Evolutionary conservation across 2,329 filamentous ascomycete species (phyloP).

Genomic region (Botryotinia calthae): DNA sequence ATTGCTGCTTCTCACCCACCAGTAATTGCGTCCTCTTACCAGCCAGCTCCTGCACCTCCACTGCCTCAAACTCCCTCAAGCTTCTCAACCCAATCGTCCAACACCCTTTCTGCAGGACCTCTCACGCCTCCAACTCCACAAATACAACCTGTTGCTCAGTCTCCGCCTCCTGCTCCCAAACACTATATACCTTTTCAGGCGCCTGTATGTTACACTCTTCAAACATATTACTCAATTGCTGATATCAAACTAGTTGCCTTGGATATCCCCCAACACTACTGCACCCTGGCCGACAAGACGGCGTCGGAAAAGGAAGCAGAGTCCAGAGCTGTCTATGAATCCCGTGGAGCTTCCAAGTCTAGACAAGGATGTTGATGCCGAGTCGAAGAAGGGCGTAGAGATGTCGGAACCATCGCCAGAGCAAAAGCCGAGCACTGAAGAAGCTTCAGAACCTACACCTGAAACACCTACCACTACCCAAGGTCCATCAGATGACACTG

Average conservation of each 20-base stretch:
- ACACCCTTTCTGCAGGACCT: constrained; percentile 35
- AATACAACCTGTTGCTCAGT: constrained; percentile 25
- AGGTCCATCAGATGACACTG: constrained; percentile 40
- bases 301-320: constrained; percentile 46
- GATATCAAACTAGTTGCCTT: constrained; percentile 50
- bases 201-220: constrained; percentile 46
- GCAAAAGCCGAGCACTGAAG: not conserved
- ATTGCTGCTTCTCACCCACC: constrained; percentile 57
- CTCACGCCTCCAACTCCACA: constrained; percentile 50
- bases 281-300: constrained; percentile 49
- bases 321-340: constrained; percentile 29
- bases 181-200: constrained; percentile 43
- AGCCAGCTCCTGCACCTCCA: constrained; percentile 46
- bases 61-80: constrained; percentile 42
- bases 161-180: constrained; percentile 30
- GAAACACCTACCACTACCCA: constrained; percentile 37
- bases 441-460: not conserved
- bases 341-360: constrained; percentile 31
- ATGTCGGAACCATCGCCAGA: not conserved
- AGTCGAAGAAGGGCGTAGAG: not conserved
- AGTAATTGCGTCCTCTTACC: constrained; percentile 42
- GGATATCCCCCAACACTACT: constrained; percentile 51
- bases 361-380: constrained; percentile 5
- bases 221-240: constrained; percentile 28
- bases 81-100: constrained; percentile 37